Evolutionary conservation across 169 alveolate species (phyloP), one percentile per base, ranked within the genome.

Genomic region (Fabrea salina): DNA sequence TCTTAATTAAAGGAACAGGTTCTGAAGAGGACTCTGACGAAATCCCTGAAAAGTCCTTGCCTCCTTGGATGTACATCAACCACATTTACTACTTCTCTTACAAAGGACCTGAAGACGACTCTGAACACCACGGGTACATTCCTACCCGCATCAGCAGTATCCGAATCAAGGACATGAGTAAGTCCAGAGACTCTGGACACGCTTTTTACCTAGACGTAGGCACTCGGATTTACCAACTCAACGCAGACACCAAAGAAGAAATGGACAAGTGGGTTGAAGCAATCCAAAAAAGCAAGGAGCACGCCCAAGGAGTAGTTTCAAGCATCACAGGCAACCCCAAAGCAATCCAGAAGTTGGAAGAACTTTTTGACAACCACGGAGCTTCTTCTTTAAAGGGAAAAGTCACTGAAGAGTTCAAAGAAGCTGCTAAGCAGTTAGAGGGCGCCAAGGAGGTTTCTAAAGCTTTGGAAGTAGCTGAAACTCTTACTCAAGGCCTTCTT

Each of bases 211-310:
- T 87, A 33, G 95, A 90, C 68, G 84, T 84, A 7, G 95, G 91
- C 0, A 85, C 79, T 30, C 80, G 89, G 61, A 53, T 66, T 13
- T 85, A 57, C 79, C 91, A 90, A 54, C 82, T 90, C 43, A 85
- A 90, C 79, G 80, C 88, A 74, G 90, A 82, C 54, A 86, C 61
- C 56, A 78, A 88, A 68, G 83, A 67, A 33, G 89, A 87, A 33
- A 75, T 88, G 40, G 91, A 90, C 53, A 61, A 71, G 64, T 90
- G 95, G 95, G 82, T 85, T 25, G 90, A 90, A 82, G 93, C 91
- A 3, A 72, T 90, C 41, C 84, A 82, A 61, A 74, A 76, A 44
- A 67, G 88, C 2, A 82, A 86, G 58, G 57, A 90, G 58, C 87
- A 90, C 4, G 89, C 93, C 0, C 75, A 79, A 79, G 95, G 87